Evolutionary conservation across 371 early-diverging fungal species (phyloP).

Genomic region (Caulochytrium protostelioides): DNA sequence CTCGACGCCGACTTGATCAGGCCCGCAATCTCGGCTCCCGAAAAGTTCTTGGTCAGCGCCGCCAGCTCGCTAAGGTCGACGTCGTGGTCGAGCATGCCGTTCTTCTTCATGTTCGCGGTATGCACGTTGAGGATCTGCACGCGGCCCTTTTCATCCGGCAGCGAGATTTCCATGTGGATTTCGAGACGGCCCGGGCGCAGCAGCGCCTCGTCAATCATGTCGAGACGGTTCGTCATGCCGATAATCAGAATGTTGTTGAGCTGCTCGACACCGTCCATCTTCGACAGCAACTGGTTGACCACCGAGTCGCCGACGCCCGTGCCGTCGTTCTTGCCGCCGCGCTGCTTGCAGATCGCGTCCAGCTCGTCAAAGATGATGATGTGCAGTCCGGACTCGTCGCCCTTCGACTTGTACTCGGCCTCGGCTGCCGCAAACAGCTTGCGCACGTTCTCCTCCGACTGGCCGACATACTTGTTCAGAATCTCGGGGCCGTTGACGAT

Average conservation of each 20-base stretch:
- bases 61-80: slow-evolving; percentile 83
- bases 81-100: slow-evolving; percentile 64
- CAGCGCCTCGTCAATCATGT: slow-evolving; percentile 94
- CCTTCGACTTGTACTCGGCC: slow-evolving; percentile 81
- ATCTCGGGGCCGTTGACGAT: slow-evolving; percentile 98
- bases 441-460: slow-evolving; percentile 96
- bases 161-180: slow-evolving; percentile 85
- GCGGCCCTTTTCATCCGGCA: slow-evolving; percentile 82
- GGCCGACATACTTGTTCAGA: slow-evolving; percentile 97
- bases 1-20: slow-evolving; percentile 96
- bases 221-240: slow-evolving; percentile 98
- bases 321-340: slow-evolving; percentile 78
- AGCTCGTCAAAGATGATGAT: slow-evolving; percentile 99
- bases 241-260: slow-evolving; percentile 90
- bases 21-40: slow-evolving; percentile 98
- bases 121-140: slow-evolving; percentile 87
- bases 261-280: slow-evolving; percentile 98
- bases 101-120: slow-evolving; percentile 70
- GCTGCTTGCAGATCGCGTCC: slow-evolving; percentile 98
- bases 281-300: slow-evolving; percentile 95
- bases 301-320: slow-evolving; percentile 98
- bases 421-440: slow-evolving; percentile 97
- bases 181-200: slow-evolving; percentile 91
- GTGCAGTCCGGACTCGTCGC: slow-evolving; percentile 83
- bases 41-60: slow-evolving; percentile 90